phyloP scores from a whole-genome alignment of 1,139 yeast species.

The Pichia terricola region DNA sequence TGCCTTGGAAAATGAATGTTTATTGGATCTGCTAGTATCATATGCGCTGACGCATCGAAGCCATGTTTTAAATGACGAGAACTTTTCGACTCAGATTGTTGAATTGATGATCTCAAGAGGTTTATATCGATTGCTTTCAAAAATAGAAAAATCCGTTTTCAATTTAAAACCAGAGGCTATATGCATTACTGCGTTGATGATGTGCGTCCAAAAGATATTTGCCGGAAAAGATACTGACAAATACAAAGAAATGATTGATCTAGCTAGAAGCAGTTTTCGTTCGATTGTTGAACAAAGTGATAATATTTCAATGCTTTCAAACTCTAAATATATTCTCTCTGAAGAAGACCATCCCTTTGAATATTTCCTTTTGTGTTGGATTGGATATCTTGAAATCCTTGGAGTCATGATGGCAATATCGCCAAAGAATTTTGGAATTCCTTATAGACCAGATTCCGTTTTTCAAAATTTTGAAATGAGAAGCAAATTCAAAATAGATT shows the following conservation, averaged over 20 bases:
- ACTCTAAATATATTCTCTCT: constrained; percentile 4
- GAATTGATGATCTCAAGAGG: constrained; percentile 8
- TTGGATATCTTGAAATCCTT: constrained; percentile 11
- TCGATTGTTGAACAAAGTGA: constrained; percentile 2
- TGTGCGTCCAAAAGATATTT: constrained; percentile 10
- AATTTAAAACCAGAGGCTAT: constrained; percentile 5
- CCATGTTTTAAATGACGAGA: constrained; percentile 8
- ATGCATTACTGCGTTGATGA: constrained; percentile 7
- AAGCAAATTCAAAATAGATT: constrained; percentile 8
- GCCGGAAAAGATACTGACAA: constrained; percentile 4
- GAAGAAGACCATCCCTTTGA: constrained; percentile 6
- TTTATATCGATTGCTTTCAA: constrained; percentile 2
- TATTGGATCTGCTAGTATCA: constrained; percentile 8
- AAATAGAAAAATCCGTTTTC: background rate
- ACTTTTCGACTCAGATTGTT: constrained; percentile 5
- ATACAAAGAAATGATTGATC: constrained; percentile 7
- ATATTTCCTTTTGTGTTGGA: constrained; percentile 9
- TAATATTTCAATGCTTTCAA: constrained; percentile 1
- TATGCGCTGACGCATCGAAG: constrained; percentile 10
- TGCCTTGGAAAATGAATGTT: constrained; percentile 6
- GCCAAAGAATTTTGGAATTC: constrained; percentile 6
- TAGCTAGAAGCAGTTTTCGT: constrained; percentile 7
- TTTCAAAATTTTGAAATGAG: constrained; percentile 3
- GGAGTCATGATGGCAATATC: constrained; percentile 11
- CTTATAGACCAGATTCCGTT: constrained; percentile 5